Conservation (phyloP, 345 rosid genomes). For the Ceriops decandra region DNA sequence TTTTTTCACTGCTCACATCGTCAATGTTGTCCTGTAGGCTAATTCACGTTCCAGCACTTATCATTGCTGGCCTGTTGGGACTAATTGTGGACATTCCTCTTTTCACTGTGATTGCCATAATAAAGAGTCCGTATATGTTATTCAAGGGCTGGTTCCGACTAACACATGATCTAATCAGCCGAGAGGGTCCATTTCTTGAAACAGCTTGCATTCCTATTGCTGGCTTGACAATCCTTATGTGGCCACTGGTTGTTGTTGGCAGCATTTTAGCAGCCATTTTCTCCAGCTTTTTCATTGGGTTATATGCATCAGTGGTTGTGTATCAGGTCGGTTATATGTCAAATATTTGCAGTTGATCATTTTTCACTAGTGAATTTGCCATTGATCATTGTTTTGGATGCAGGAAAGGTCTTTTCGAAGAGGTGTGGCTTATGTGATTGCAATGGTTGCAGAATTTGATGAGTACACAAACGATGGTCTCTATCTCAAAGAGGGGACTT, state of each 20-base stretch:
- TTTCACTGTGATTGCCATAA: constrained; percentile 54
- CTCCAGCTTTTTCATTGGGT: constrained; percentile 63
- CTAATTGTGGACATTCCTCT: constrained; percentile 62
- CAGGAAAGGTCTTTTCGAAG: constrained; percentile 77
- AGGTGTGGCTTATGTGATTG: constrained; percentile 79
- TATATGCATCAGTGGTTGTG: constrained; percentile 68
- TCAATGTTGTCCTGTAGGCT: constrained; percentile 43
- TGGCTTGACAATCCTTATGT: constrained; percentile 66
- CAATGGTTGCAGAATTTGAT: constrained; percentile 83
- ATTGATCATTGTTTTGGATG: constrained; percentile 15
- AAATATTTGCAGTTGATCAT: background rate
- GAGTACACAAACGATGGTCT: constrained; percentile 90
- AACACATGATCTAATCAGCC: constrained; percentile 60
- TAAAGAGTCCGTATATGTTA: constrained; percentile 74
- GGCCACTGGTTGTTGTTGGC: constrained; percentile 77
- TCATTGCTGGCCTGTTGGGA: constrained; percentile 66
- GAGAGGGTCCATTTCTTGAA: constrained; percentile 80
- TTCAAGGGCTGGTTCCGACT: constrained; percentile 73
- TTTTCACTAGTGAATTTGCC: constrained; percentile 1
- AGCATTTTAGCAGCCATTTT: constrained; percentile 53
- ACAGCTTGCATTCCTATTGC: constrained; percentile 79
- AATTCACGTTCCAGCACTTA: constrained; percentile 66
- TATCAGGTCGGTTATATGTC: constrained; percentile 47
- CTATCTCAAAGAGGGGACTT: constrained; percentile 75
- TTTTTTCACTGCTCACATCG: background rate